phyloP scores from a whole-genome alignment of 352 stramenopile genomes.

The Pythium phragmitis region DNA sequence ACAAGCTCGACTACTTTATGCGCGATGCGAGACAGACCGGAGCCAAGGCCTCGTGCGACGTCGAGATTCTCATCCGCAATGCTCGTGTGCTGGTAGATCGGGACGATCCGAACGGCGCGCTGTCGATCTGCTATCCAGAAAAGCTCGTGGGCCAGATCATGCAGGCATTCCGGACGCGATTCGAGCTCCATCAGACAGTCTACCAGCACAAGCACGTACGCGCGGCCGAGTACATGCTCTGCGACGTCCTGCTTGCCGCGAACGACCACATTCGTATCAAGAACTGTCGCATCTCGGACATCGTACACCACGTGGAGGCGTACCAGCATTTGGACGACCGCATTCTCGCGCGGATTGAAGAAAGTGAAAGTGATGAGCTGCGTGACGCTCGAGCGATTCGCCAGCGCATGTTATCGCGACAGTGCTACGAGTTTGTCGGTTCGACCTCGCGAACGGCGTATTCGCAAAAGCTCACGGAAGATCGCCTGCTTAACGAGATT shows the following conservation, averaged over 20 bases:
- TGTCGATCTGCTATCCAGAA: slow-evolving; percentile 84
- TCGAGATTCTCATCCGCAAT: slow-evolving; percentile 71
- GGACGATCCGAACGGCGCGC: slow-evolving; percentile 36
- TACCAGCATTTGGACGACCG: slow-evolving; percentile 86
- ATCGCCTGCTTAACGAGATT: slow-evolving; percentile 63
- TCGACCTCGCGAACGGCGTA: slow-evolving; percentile 55
- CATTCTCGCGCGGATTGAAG: slow-evolving; percentile 72
- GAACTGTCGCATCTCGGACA: slow-evolving; percentile 61
- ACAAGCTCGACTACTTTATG: slow-evolving; percentile 92
- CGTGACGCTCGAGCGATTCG: slow-evolving; percentile 49
- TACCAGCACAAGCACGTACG: slow-evolving; percentile 86
- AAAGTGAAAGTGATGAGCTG: slow-evolving; percentile 54
- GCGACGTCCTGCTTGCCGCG: slow-evolving; percentile 70
- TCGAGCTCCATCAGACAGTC: slow-evolving; percentile 83
- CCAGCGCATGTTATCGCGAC: slow-evolving; percentile 58
- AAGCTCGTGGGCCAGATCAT: slow-evolving; percentile 87
- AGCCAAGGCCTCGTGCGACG: slow-evolving; percentile 72
- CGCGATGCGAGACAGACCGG: slow-evolving; percentile 79
- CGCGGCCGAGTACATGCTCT: slow-evolving; percentile 89
- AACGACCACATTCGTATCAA: slow-evolving; percentile 67
- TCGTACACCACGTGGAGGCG: slow-evolving; percentile 57
- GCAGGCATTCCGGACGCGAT: slow-evolving; percentile 87
- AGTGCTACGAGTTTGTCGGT: slow-evolving; percentile 79
- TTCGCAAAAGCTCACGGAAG: slow-evolving; percentile 42
- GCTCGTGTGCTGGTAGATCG: slow-evolving; percentile 66